Evolutionary conservation across 2,329 filamentous ascomycete species (phyloP).

Genomic region (Basipetospora chlamydospora): DNA sequence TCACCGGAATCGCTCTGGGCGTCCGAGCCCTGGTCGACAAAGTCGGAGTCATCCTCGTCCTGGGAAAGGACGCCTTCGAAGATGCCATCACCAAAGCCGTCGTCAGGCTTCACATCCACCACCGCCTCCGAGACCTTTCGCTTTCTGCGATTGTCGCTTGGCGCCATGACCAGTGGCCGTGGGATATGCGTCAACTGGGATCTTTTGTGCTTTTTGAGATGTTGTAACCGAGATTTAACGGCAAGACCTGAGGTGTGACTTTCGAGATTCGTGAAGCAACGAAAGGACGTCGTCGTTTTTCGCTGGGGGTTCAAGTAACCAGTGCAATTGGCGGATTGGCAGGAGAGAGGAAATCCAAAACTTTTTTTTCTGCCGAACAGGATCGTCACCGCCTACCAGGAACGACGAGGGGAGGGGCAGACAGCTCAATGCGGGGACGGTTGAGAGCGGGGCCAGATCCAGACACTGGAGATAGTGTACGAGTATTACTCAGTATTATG

Average conservation of each 20-base stretch:
- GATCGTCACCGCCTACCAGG: background rate
- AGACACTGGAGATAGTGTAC: too few relatives aligned
- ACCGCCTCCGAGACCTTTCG: constrained; percentile 48
- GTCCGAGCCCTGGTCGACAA: constrained; percentile 20
- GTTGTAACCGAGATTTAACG: too few relatives aligned
- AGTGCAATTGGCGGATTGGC: too few relatives aligned
- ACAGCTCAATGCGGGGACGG: too few relatives aligned
- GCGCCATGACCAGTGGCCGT: constrained; percentile 1
- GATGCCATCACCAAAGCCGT: constrained; percentile 35
- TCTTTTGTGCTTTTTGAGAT: too few relatives aligned
- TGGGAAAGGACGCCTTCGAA: constrained; percentile 43
- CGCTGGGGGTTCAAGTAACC: too few relatives aligned
- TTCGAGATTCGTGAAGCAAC: too few relatives aligned
- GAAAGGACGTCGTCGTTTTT: too few relatives aligned
- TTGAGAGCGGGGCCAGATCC: too few relatives aligned
- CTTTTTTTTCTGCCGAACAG: background rate
- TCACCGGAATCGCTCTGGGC: constrained; percentile 4
- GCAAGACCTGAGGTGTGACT: too few relatives aligned
- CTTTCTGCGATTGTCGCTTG: constrained; percentile 29
- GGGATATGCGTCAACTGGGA: too few relatives aligned
- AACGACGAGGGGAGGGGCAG: background rate
- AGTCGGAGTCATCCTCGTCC: constrained; percentile 37
- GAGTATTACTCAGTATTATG: too few relatives aligned
- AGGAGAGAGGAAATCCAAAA: background rate
- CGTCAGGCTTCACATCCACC: constrained; percentile 42